Conservation (phyloP, 129 eudicot genomes). For the Flaveria ramosissima region DNA sequence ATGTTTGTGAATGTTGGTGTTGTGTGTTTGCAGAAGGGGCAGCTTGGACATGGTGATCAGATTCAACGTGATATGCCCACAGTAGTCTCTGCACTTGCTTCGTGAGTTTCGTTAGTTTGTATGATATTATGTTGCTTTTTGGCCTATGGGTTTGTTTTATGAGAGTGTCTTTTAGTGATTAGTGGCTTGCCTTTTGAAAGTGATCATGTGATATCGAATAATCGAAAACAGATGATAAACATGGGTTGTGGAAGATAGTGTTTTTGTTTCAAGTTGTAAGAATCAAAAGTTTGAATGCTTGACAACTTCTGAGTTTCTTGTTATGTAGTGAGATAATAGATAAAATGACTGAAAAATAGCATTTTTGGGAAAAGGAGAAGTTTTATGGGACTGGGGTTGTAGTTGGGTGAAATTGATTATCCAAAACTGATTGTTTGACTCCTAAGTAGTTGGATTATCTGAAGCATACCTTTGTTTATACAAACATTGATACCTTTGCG, state of each 20-base stretch:
- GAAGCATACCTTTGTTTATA: not conserved
- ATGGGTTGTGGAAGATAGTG: not conserved
- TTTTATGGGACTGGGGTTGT: no score
- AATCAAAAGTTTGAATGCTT: not conserved
- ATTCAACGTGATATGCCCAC: slow-evolving; percentile 86
- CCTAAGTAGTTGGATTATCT: not conserved
- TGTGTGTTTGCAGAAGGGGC: slow-evolving; percentile 69
- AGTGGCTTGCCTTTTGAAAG: not conserved
- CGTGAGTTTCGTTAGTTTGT: slow-evolving; percentile 43
- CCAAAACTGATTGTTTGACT: no score
- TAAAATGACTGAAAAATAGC: not conserved
- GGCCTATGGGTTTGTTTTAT: not conserved
- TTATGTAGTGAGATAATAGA: not conserved
- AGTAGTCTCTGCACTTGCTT: slow-evolving; percentile 72
- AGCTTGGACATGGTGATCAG: slow-evolving; percentile 92
- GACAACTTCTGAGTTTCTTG: not conserved
- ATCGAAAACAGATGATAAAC: no score
- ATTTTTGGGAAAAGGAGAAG: no score
- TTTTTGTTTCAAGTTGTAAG: not conserved
- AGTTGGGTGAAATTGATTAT: no score
- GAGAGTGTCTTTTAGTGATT: not conserved
- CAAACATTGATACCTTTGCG: not conserved
- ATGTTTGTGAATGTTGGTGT: not conserved
- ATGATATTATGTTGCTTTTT: not conserved
- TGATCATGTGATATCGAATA: not conserved